phyloP scores from a whole-genome alignment of 352 stramenopile species.

The Phytophthora ramorum region DNA sequence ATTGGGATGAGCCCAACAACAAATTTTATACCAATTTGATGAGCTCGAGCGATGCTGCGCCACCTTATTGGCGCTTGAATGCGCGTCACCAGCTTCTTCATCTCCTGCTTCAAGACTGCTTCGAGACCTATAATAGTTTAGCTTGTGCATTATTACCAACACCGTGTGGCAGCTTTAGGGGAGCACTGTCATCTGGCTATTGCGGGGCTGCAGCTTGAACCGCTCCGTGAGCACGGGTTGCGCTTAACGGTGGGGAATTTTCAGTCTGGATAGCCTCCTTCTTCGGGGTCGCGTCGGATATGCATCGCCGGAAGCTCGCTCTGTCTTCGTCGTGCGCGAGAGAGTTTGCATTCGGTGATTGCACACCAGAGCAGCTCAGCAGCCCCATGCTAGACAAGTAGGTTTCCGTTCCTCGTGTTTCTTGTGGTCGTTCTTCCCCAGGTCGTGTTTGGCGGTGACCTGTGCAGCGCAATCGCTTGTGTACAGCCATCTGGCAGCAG shows the following conservation, averaged over 20 bases:
- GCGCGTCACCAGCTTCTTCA: too few species aligned
- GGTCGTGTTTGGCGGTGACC: too few species aligned
- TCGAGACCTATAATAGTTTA: neutral
- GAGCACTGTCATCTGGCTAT: neutral
- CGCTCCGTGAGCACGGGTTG: constrained; percentile 10
- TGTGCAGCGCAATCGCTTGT: too few species aligned
- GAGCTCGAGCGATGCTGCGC: neutral
- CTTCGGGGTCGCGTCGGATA: neutral
- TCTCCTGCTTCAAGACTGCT: constrained; percentile 21
- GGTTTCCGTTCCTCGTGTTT: too few species aligned
- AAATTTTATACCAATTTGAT: too few species aligned
- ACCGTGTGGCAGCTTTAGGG: constrained; percentile 17
- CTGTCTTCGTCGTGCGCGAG: neutral
- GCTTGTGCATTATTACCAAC: constrained; percentile 22
- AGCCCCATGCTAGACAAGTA: too few species aligned
- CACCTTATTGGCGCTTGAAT: constrained; percentile 14
- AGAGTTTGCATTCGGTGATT: too few species aligned
- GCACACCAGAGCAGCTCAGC: too few species aligned
- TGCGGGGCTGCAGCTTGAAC: neutral
- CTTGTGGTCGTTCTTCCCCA: too few species aligned
- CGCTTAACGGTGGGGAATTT: neutral
- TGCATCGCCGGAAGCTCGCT: neutral
- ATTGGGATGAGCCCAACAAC: constrained; percentile 12
- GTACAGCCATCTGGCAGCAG: too few species aligned
- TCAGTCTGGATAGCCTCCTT: constrained; percentile 11